Evolutionary conservation across 2,329 filamentous ascomycete species (phyloP), one percentile per base, ranked within the genome.

Genomic region (Anthostomella pinea): DNA sequence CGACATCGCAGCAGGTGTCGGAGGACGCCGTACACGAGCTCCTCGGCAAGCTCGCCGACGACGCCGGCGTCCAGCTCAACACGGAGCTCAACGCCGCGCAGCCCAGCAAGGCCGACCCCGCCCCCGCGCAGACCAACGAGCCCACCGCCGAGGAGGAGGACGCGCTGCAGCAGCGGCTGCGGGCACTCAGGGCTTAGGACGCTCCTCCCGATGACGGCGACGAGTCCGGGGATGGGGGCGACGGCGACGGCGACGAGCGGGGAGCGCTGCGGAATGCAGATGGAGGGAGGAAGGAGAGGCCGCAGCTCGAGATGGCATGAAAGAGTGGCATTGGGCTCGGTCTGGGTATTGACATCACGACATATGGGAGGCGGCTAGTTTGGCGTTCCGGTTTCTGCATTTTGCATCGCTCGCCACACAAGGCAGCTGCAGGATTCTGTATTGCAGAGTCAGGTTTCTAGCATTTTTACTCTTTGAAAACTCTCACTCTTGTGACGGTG

Each of bases 1-100:
- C 84, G 23, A 94, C 88, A 2, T 61, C 86, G 64, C 54, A 83
- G 69, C 59, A 86, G 71, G 62, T 90, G 68, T 67, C 86, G 69
- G 65, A 95, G 59, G 88, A 94, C 51, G 87, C 90, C 50, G 87
- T 95, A 2, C 88, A 95, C 62, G 81, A 87, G 49, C 67, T 95
- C 45, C 84, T 95, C 65, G 83, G 79, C 47, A 85, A 94, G 66
- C 79, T 93, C 27, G 88, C 88, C 45, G 89, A 95, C 61, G 88
- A 94, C 62, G 87, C 86, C 8, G 89, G 89, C 35, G 78, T 95
- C 34, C 85, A 93, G 63, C 70, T 95, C 43, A 80, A 80, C 49
- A 77, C 84, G 58, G 86, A 93, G 65, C 80, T 95, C 46, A 74
- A 68, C 53, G 61, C 69, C 39, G 73, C 74, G 3, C 73, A 70